Base-by-base conservation (phyloP, 2,329 filamentous ascomycete species). In the Simplicillium sp. region DNA sequence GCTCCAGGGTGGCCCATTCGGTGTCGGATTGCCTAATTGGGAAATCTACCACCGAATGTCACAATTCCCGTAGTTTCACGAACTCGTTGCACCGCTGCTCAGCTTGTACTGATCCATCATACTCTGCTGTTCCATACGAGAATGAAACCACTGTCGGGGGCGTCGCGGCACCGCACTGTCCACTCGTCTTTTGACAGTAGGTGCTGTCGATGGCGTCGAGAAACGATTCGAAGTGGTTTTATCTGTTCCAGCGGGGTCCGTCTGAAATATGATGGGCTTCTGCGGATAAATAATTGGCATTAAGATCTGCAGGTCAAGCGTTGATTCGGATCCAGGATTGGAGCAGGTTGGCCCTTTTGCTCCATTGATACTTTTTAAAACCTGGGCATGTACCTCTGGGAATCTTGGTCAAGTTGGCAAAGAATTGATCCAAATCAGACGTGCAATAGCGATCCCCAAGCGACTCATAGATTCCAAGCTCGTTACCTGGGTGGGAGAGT, bases 221-320 rank as follows among this genome's bases (percentile, higher is more conserved):
- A 50, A 73, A 70, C 31, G 66, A 69, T 49, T 69, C 69, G 13
- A 45, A 45, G 25, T 52, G 67, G 54, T 36, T 65, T 45, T 42
- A 49, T 49, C 53, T 16, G 49, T 33, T n/a, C n/a, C 31, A 7
- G 36, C 14, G 13, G 40, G 29, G 36, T 35, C 34, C 20, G 35
- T 55, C 36, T 29, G 38, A 49, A 59, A 70, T 1, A 69, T 50
- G 2, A 66, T 63, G 0, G 66, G 54, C 17, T 60, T 61, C 46
- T 74, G 70, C 1, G 71, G 71, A 52, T 66, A 73, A 49, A 75
- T 67, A 40, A 75, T 57, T 1, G 70, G 66, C 41, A 67, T 68
- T 13, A 61, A 57, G 17, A 68, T 59, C 42, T 68, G 52, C 42
- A 75, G 69, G 48, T 75, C 71, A 7, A 75, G 61, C 31, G 67